Percentiles rank a stretch among this genome's conserved stretches.
These are phyloP conservation scores for Lactarius hatsudake DNA, from an alignment of 768 basidiomycete species.

Conservation along the genomic window DNA sequence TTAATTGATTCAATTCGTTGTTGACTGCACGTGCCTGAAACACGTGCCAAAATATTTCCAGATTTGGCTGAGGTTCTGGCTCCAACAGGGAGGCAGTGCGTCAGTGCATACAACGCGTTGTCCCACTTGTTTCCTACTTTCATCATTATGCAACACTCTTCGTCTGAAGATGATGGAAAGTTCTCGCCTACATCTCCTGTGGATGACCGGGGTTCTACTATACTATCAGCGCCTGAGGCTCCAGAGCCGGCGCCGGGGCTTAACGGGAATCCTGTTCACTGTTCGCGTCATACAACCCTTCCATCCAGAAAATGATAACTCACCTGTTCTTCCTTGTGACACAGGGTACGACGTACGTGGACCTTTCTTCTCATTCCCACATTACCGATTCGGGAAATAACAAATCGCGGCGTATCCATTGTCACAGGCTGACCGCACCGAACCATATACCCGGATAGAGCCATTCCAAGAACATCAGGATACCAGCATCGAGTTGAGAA, in stretches of 20 bases:
- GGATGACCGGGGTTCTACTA: conserved; percentile 60
- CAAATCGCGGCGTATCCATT: conserved; percentile 16
- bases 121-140: conserved; percentile 11
- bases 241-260: conserved; percentile 72
- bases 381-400: conserved; percentile 10
- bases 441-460: conserved; percentile 76
- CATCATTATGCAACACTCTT: conserved; percentile 11
- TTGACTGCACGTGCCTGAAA: conserved; percentile 8
- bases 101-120: conserved; percentile 4
- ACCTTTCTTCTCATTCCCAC: conserved; percentile 8
- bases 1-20: conserved; percentile 6
- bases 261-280: conserved; percentile 73
- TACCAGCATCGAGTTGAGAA: conserved; percentile 69
- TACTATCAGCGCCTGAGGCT: conserved; percentile 42
- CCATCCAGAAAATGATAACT: conserved; percentile 21
- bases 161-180: conserved; percentile 38
- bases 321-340: conserved; percentile 11
- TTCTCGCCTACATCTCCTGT: conserved; percentile 41
- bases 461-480: conserved; percentile 84
- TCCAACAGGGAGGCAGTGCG: neutral
- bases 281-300: conserved; percentile 47
- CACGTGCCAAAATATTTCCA: conserved; percentile 11
- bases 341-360: conserved; percentile 82
- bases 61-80: neutral
- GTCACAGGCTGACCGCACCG: conserved; percentile 73